Base-by-base conservation (phyloP, 306 rosid species). In the Geum urbanum region DNA sequence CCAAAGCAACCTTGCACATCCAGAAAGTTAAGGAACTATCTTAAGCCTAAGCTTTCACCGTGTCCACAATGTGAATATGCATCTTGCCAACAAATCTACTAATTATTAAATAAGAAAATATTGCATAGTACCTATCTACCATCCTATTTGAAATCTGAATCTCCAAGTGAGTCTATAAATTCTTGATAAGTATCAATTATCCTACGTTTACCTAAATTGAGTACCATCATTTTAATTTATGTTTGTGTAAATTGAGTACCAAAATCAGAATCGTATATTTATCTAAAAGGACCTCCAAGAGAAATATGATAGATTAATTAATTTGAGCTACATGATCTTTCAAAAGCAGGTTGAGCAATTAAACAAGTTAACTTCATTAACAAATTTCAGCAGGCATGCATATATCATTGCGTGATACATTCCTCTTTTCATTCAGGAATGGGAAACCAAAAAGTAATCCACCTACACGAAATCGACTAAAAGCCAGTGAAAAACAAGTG, bases 1-100 rank as follows among this genome's bases (percentile, higher is more conserved):
- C 50, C 19, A 27, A 18, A 44, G 43, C 10, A 66, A 47, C 67
- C 67, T 67, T 24, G 40, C 55, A 53, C 71, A 73, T 65, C 16
- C 27, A 27, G 12, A 53, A 55, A 74, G 14, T 5, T 44, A 64
- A 57, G 56, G 37, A 32, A 15, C 55, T 19, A 41, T 53, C 55
- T 11, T 45, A 55, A 55, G 8, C 16, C 43, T 9, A 39, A 1
- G 66, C 48, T 62, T 20, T 62, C 10, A 40, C 4, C 8, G 27
- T n/a, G 27, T 62, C 32, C 32, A 39, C 47, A 8, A 7, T 61
- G 47, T 61, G 46, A 61, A 9, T 16, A 11, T 32, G 9, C 41
- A 32, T 20, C 5, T 14, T 7, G 6, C 14, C 44, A 47, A 5
- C 11, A 66, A 66, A 15, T 14, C 48, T 22, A 13, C 47, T 14